phyloP scores from a whole-genome alignment of 768 basidiomycete species.

The Trametes cinnabarina region DNA sequence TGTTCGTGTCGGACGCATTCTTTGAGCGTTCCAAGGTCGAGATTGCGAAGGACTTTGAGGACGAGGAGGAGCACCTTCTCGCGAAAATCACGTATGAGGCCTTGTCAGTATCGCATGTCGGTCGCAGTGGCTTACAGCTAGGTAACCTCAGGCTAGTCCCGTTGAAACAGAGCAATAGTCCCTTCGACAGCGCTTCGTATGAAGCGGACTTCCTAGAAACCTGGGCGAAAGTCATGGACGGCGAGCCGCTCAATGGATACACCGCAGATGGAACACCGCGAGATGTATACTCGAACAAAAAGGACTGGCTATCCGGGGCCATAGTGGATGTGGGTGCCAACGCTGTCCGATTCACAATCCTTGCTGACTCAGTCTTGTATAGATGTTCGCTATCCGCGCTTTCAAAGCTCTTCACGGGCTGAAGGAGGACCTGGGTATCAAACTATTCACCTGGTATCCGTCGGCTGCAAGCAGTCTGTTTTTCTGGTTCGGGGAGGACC shows the following conservation, averaged over 20 bases:
- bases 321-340: background rate
- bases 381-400: background rate
- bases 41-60: background rate
- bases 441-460: background rate
- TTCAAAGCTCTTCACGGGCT: background rate
- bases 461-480: background rate
- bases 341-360: too few species aligned
- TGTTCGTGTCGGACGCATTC: background rate
- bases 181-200: background rate
- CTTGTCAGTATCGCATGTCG: background rate
- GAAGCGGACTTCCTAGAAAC: background rate
- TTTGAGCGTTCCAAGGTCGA: slow-evolving; percentile 4
- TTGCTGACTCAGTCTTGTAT: background rate
- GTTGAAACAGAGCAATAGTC: background rate
- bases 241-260: background rate
- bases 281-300: background rate
- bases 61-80: background rate
- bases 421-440: background rate
- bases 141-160: background rate
- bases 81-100: background rate
- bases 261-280: background rate
- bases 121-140: background rate
- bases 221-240: background rate
- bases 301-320: background rate
- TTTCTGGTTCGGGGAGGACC: background rate